phyloP scores from a whole-genome alignment of 257 asterid genomes.

The Salvia hispanica region DNA sequence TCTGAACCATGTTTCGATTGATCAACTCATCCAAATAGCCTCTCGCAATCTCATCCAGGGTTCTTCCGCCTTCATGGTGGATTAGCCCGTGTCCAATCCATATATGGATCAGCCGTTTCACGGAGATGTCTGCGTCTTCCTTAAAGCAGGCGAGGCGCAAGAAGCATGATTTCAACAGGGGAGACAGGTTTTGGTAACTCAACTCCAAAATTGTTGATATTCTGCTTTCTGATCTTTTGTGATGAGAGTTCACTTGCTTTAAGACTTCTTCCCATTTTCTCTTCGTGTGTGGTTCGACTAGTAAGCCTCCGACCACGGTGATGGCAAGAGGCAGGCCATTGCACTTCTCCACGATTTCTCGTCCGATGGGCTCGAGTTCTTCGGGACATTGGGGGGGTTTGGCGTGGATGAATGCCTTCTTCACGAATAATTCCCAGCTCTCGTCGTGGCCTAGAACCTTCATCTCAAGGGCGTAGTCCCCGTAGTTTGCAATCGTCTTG shows the following conservation, averaged over 20 bases:
- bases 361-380: constrained; percentile 23
- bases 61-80: constrained; percentile 5
- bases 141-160: constrained; percentile 16
- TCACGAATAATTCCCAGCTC: constrained; percentile 41
- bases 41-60: constrained; percentile 29
- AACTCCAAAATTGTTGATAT: constrained; percentile 27
- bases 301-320: constrained; percentile 30
- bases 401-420: constrained; percentile 21
- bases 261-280: constrained; percentile 33
- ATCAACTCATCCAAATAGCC: constrained; percentile 35
- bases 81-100: constrained; percentile 37
- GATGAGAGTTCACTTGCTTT: neutral
- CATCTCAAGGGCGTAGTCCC: neutral
- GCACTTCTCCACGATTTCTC: constrained; percentile 30
- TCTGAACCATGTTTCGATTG: constrained; percentile 31
- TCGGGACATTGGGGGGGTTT: constrained; percentile 3
- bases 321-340: constrained; percentile 40
- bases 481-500: neutral
- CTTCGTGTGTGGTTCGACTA: constrained; percentile 5
- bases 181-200: constrained; percentile 31
- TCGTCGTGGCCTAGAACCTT: neutral
- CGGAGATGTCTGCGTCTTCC: constrained; percentile 25
- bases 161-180: constrained; percentile 29
- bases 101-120: constrained; percentile 11
- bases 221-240: neutral